Evolutionary conservation across 768 basidiomycete genomes (phyloP).

Genomic region (Suillus brevipes): DNA sequence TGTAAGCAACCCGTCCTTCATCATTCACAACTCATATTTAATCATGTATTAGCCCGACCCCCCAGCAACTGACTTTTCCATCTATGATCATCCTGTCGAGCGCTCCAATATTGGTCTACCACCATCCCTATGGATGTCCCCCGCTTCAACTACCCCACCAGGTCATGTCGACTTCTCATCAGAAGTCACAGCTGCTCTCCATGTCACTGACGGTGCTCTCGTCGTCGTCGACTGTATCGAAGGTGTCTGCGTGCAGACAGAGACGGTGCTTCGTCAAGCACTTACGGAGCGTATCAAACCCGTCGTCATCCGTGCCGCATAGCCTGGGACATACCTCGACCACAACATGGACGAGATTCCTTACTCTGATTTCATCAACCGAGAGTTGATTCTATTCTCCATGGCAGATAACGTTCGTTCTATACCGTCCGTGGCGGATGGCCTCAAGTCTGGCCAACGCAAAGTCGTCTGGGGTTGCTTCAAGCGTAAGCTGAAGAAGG

Average conservation of each 20-base stretch:
- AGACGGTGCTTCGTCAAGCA: constrained; percentile 97
- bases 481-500: constrained; percentile 88
- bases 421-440: constrained; percentile 91
- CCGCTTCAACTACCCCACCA: constrained; percentile 64
- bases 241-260: constrained; percentile 99
- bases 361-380: constrained; percentile 95
- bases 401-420: constrained; percentile 99
- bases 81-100: constrained; percentile 40
- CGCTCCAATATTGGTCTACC: constrained; percentile 58
- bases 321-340: constrained; percentile 94
- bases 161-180: constrained; percentile 99
- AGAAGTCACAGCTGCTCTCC: constrained; percentile 98
- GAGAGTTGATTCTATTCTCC: constrained; percentile 95
- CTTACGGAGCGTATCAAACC: constrained; percentile 99
- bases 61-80: constrained; percentile 22
- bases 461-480: constrained; percentile 97
- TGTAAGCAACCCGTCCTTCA: neutral
- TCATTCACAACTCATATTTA: too few relatives aligned
- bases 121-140: constrained; percentile 86
- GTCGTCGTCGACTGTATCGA: constrained; percentile 99
- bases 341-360: constrained; percentile 86
- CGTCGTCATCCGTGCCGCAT: constrained; percentile 46
- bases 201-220: constrained; percentile 99
- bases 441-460: constrained; percentile 95
- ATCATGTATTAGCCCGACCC: constrained; percentile 5